These are phyloP conservation scores for Colletotrichum euphorbiae DNA, from an alignment of 2,329 filamentous ascomycete genomes.

Conservation along the genomic window DNA sequence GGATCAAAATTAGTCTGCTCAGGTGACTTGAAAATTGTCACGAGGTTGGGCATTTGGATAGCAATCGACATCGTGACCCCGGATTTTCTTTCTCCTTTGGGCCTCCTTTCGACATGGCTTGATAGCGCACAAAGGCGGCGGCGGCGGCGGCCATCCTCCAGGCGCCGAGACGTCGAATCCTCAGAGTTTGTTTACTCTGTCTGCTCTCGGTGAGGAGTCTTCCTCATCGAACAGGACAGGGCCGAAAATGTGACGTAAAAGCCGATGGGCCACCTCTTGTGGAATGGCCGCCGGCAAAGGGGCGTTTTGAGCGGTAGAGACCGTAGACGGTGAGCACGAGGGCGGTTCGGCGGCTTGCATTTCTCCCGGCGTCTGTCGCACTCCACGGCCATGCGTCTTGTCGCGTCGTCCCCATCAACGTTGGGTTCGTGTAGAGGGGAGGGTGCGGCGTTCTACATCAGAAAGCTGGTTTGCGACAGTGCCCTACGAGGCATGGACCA, in stretches of 20 bases:
- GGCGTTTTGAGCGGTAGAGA: background rate
- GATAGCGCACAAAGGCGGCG: slow-evolving; percentile 31
- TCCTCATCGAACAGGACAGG: slow-evolving; percentile 10
- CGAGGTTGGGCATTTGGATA: slow-evolving; percentile 24
- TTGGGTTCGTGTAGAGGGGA: background rate
- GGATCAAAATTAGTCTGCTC: slow-evolving; percentile 32
- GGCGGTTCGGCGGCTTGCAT: background rate
- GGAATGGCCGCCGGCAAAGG: slow-evolving; percentile 33
- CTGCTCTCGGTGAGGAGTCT: slow-evolving; percentile 1
- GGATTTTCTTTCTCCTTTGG: slow-evolving; percentile 27
- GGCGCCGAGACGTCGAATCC: slow-evolving; percentile 2
- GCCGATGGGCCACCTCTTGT: slow-evolving; percentile 13
- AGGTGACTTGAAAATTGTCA: slow-evolving; percentile 36
- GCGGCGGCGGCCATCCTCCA: slow-evolving; percentile 17
- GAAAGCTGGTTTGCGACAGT: slow-evolving; percentile 5
- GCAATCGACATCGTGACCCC: slow-evolving; percentile 28
- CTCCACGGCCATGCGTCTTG: slow-evolving; percentile 15
- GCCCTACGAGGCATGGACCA: slow-evolving; percentile 32
- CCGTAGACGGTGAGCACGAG: slow-evolving; percentile 2
- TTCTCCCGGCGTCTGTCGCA: slow-evolving; percentile 4
- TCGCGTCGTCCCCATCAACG: slow-evolving; percentile 12
- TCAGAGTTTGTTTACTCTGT: background rate
- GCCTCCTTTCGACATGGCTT: slow-evolving; percentile 1
- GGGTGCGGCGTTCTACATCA: slow-evolving; percentile 3
- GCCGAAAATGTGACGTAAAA: slow-evolving; percentile 38